Base-by-base conservation (phyloP, 2,329 filamentous ascomycete species). In the Penicillium sp. region DNA sequence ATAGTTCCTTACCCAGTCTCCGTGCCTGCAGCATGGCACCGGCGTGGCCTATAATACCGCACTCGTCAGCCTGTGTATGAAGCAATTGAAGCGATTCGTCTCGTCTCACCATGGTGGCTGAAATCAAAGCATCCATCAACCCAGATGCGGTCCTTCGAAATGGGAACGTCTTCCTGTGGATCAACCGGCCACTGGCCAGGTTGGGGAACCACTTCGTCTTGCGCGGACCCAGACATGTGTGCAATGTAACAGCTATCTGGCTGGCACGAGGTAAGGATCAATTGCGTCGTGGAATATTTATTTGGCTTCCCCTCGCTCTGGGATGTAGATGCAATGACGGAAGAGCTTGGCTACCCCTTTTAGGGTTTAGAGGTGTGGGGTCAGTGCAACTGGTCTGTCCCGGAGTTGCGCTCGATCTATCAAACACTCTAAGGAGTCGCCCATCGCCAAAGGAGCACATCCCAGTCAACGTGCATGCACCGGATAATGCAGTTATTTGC, bases 101-200 rank as follows among this genome's bases (percentile, higher is more conserved):
- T 23, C 38, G 45, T 46, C 77, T 63, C 74, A 91, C 90, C 94
- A 72, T 97, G 94, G 73, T 99, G 94, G 77, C 92, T 95, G 76
- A 99, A 99, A 79, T 99, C 94, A 78, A 97, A 99, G 81, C 94
- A 99, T 61, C 94, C 94, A 72, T 99, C 94, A 24, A 99, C 89
- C 95, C 95, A 99, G 67, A 99, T 90, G 63, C 93, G 86, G 66
- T 89, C 85, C 57, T 87, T 81, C 24, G 74, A 77, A 47, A 87
- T 77, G 2, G 76, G 69, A 43, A 82, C 69, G 66, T 84, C 81
- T 42, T 85, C 75, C 70, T 87, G 84, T 11, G 84, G 84, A 63
- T 81, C 82, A 40, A 84, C 82, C n/a, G 84, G 84, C 84, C 84
- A 87, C 62, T 83, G 67, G 52, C 84, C 84, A 24, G 75, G 68